Evolutionary conservation across 345 rosid genomes (phyloP), one percentile per base, ranked within the genome.

Genomic region (Eucalyptus rudis): DNA sequence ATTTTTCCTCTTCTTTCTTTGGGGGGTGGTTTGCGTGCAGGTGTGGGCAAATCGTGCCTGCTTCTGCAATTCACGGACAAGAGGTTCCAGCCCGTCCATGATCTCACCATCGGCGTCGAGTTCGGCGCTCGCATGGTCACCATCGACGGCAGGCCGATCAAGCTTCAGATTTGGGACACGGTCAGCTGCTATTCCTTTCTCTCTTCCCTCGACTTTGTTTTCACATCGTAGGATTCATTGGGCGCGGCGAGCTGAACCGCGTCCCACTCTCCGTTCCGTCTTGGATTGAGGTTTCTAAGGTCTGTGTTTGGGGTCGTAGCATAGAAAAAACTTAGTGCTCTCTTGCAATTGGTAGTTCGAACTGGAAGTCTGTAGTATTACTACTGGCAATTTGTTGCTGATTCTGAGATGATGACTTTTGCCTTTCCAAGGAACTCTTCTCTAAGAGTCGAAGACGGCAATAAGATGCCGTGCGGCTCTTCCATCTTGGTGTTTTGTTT

Each of bases 101-200:
- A 95, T 88, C 94, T 95, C 50, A 95, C 96, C 85, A 95, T 94
- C 81, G 97, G 97, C 14, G 97, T 95, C 17, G 97, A 94, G 85
- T 95, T 95, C 88, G 96, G 96, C 44, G 97, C 97, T 92, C 94
- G 97, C 51, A 95, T 94, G 97, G 94, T 95, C 91, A 92, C 94
- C 90, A 94, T 94, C 87, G 96, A 94, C 22, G 90, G 90, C 49
- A 91, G 94, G 14, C 95, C 95, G 81, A 89, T 95, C 91, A 94
- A 95, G 93, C 96, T 95, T 17, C 96, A 95, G 88, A 95, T 95
- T 91, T 95, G 96, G 97, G 97, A 95, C 90, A 94, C 97, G 19
- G 95, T 95, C 90, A 71, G 87, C 52, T 49, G 44, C 31, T 25
- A 71, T 52, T 59, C 58, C 31, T 13, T 47, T 66, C 9, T 19